These are phyloP conservation scores for Jatropha multifida DNA, from an alignment of 441 rosid genomes.

Conservation along the genomic window DNA sequence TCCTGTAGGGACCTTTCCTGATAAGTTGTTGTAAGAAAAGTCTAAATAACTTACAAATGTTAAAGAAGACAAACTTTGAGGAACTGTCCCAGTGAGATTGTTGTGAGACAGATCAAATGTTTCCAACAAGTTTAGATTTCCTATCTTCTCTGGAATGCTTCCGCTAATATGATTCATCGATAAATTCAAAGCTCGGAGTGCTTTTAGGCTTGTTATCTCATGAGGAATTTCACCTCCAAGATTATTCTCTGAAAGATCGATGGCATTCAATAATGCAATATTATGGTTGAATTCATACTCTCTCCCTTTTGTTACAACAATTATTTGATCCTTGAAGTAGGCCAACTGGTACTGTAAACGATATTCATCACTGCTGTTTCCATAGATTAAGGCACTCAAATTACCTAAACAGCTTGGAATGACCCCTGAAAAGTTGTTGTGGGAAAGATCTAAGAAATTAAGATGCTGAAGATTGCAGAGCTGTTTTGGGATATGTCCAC, in stretches of 20 bases:
- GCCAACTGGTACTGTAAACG: background rate
- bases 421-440: constrained; percentile 38
- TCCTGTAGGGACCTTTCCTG: constrained; percentile 37
- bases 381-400: background rate
- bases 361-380: background rate
- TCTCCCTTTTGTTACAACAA: background rate
- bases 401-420: constrained; percentile 52
- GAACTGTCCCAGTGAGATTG: constrained; percentile 34
- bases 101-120: constrained; percentile 51
- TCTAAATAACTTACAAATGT: constrained; percentile 31
- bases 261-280: background rate
- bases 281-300: background rate
- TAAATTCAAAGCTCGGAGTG: background rate
- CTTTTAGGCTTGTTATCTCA: background rate
- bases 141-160: background rate
- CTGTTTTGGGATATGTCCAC: constrained; percentile 35
- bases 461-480: constrained; percentile 40
- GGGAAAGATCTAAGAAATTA: constrained; percentile 42
- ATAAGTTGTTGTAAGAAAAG: constrained; percentile 39
- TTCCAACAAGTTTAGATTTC: constrained; percentile 25
- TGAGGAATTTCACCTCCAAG: background rate
- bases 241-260: background rate
- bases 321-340: background rate
- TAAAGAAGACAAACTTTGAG: constrained; percentile 33
- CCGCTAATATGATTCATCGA: background rate